phyloP scores from a whole-genome alignment of 805 yeast species.

The Yamadazyma kitorensis region DNA sequence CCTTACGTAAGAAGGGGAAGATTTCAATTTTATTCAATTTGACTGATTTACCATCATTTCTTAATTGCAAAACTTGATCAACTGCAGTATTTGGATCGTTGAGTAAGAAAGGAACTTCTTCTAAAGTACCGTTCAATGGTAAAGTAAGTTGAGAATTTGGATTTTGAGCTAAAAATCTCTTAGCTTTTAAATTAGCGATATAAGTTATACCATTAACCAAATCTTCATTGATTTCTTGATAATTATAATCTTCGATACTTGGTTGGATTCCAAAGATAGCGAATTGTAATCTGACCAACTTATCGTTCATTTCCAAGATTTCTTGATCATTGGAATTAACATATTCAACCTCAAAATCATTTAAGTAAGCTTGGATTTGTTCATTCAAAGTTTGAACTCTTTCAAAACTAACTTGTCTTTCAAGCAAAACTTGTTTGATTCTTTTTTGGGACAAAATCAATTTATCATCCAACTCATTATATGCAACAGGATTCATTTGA shows the following conservation, averaged over 20 bases:
- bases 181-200: constrained; percentile 66
- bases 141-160: constrained; percentile 20
- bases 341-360: constrained; percentile 58
- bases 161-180: constrained; percentile 26
- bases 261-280: constrained; percentile 85
- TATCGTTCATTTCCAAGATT: constrained; percentile 58
- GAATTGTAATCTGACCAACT: constrained; percentile 72
- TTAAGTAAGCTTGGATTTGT: constrained; percentile 47
- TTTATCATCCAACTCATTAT: constrained; percentile 38
- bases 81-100: constrained; percentile 38
- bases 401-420: constrained; percentile 71
- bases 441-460: constrained; percentile 41
- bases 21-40: constrained; percentile 38
- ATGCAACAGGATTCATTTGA: constrained; percentile 28
- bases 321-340: constrained; percentile 52
- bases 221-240: constrained; percentile 43
- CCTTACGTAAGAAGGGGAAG: constrained; percentile 35
- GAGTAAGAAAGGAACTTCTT: constrained; percentile 41
- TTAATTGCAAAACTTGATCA: constrained; percentile 45
- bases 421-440: constrained; percentile 83
- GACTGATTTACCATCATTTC: constrained; percentile 35
- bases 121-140: constrained; percentile 40
- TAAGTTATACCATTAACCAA: constrained; percentile 65
- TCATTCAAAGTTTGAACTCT: constrained; percentile 50
- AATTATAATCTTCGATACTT: constrained; percentile 52